Evolutionary conservation across 225 moss, liverwort and hornwort genomes (phyloP).

Genomic region (Pleurozium schreberi): DNA sequence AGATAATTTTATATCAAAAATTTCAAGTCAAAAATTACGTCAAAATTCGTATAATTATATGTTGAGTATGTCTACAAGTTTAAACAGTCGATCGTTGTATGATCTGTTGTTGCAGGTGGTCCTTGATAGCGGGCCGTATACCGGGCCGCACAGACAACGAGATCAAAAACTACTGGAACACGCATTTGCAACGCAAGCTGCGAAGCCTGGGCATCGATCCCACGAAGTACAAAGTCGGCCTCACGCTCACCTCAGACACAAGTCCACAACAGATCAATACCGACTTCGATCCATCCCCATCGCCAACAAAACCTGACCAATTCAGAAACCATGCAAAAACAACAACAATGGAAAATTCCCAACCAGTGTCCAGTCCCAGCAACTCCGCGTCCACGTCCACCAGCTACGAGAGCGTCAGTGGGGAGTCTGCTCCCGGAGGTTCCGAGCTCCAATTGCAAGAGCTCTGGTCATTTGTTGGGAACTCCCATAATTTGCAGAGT

Average conservation of each 20-base stretch:
- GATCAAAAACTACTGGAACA: conserved; percentile 40
- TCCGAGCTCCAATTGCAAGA: neutral
- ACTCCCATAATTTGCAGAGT: neutral
- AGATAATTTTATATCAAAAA: neutral
- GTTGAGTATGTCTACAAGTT: too few species aligned
- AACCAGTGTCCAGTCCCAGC: neutral
- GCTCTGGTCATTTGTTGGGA: neutral
- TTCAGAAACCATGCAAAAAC: too few species aligned
- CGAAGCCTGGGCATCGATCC: conserved; percentile 17
- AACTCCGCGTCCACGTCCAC: neutral
- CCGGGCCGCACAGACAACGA: conserved; percentile 16
- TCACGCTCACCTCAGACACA: neutral
- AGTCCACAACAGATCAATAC: neutral
- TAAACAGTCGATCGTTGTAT: neutral
- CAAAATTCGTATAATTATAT: neutral
- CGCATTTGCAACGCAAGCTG: conserved; percentile 13
- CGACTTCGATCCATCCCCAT: neutral
- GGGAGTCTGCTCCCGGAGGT: neutral
- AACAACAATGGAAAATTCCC: neutral
- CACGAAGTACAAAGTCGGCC: neutral
- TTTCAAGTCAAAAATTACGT: neutral
- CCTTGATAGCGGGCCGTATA: conserved; percentile 29
- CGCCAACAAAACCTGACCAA: neutral
- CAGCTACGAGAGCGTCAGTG: neutral
- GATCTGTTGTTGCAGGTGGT: conserved; percentile 18